Evolutionary conservation across 179 eudicot species (phyloP), one percentile per base, ranked within the genome.

Genomic region (Camellia oleifera): DNA sequence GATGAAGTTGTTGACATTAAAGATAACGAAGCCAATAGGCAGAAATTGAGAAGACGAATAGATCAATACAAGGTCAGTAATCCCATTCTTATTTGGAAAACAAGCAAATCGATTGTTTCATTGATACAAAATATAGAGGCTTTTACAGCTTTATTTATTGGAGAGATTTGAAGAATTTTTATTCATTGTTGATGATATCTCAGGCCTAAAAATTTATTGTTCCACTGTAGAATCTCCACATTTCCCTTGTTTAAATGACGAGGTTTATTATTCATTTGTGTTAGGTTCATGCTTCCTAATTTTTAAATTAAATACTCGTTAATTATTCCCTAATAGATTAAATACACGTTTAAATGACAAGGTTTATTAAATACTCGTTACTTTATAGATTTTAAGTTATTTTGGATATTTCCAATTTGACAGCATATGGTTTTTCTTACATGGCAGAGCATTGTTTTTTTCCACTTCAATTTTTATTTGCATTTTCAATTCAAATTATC

Each of bases 1-100:
- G 99, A 90, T 75, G 99, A 93, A 90, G 95, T 81, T 67, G 91
- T 95, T 69, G 98, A 93, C 75, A 91, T 95, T 62, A 95, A 95
- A 84, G 99, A 93, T 85, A 93, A 88, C 79, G 94, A 89, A 77
- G 91, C 86, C 81, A 93, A 95, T 84, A 87, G 84, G 85, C 89
- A 92, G 86, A 95, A 95, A 78, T 79, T 95, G 79, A 87, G 88
- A 82, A 86, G 95, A 56, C 95, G 99, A 17, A 74, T 89, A 83
- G 85, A 83, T 77, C 97, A 88, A 77, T 93, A 82, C 87, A 95
- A 95, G 91, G 99, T 91, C 61, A 80, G 87, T 79, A 69, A 48
- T 26, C 50, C 42, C 57, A 75, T 81, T 52, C 8, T 44, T 18
- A 5, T 23, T 64, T 0, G n/a, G 74, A 4, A 70, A 70, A 10